phyloP scores from a whole-genome alignment of 768 basidiomycete species.

The Russula ochroleuca region DNA sequence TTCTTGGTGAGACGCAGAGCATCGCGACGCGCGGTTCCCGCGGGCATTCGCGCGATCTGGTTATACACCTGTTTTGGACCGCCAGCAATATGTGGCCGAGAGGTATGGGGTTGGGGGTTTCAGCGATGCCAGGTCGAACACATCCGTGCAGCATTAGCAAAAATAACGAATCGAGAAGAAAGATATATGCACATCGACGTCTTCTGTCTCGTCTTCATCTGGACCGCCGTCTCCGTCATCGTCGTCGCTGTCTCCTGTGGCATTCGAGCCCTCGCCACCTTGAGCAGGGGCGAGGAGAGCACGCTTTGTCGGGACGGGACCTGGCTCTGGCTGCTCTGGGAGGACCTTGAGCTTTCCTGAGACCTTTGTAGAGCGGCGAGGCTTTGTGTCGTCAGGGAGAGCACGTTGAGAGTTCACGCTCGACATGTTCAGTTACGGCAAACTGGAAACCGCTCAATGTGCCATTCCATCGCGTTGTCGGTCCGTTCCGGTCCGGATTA shows the following conservation, averaged over 20 bases:
- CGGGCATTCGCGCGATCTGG: conserved; percentile 89
- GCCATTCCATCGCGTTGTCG: neutral
- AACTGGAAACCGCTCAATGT: neutral
- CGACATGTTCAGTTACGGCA: conserved; percentile 4
- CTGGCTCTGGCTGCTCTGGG: conserved; percentile 72
- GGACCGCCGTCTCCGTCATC: conserved; percentile 61
- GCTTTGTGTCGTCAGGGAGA: conserved; percentile 44
- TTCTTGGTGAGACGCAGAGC: conserved; percentile 88
- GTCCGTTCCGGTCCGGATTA: neutral
- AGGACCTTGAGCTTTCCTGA: conserved; percentile 85
- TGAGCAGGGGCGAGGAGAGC: conserved; percentile 29
- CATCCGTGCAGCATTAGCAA: neutral
- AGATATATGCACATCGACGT: conserved; percentile 52
- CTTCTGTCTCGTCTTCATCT: conserved; percentile 59
- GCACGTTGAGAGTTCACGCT: conserved; percentile 4
- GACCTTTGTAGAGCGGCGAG: conserved; percentile 72
- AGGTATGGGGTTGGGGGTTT: neutral
- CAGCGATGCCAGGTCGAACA: neutral
- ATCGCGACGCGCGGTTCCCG: conserved; percentile 89
- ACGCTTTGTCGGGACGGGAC: conserved; percentile 28
- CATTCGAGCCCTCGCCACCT: conserved; percentile 33
- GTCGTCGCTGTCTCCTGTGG: conserved; percentile 36
- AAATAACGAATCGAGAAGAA: neutral
- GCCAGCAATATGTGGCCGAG: neutral
- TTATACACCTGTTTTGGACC: conserved; percentile 69